Evolutionary conservation across 2,329 filamentous ascomycete species (phyloP).

Genomic region (Fusarium nisikadoi): DNA sequence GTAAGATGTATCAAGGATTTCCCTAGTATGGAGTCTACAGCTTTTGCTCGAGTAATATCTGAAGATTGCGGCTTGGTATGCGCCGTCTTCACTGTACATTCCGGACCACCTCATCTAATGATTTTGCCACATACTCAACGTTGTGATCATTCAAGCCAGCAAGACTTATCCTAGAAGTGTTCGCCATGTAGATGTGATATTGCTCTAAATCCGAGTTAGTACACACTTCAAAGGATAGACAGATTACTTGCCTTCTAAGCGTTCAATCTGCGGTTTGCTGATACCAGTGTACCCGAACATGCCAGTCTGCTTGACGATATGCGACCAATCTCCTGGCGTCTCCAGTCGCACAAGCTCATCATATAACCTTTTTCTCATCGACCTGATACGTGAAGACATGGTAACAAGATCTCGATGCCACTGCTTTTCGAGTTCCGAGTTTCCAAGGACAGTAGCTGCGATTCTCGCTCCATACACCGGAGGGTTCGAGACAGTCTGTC

Average conservation of each 20-base stretch:
- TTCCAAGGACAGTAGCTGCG: conserved; percentile 48
- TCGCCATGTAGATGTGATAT: conserved; percentile 54
- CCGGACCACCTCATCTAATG: conserved; percentile 31
- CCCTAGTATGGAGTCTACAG: too few species aligned
- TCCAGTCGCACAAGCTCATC: conserved; percentile 46
- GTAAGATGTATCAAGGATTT: accelerated
- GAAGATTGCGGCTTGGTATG: too few species aligned
- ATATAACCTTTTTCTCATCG: conserved; percentile 50
- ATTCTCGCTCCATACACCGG: conserved; percentile 51
- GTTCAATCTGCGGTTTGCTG: conserved; percentile 57
- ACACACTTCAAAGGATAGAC: accelerated
- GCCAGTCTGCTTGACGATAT: conserved; percentile 51
- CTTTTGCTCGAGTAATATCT: too few species aligned
- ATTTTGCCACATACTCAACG: conserved; percentile 38
- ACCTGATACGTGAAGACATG: conserved; percentile 51
- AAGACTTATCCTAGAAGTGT: conserved; percentile 53
- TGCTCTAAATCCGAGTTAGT: conserved; percentile 37
- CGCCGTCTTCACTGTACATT: not conserved
- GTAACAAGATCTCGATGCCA: conserved; percentile 51
- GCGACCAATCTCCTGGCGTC: conserved; percentile 52
- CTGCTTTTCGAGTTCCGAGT: conserved; percentile 42
- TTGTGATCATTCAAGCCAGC: conserved; percentile 53
- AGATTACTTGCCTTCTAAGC: conserved; percentile 44
- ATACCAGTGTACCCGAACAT: conserved; percentile 61
- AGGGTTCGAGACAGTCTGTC: conserved; percentile 51